phyloP scores from a whole-genome alignment of 495 filamentous ascomycete genomes.

The Penicillium crystallinum region DNA sequence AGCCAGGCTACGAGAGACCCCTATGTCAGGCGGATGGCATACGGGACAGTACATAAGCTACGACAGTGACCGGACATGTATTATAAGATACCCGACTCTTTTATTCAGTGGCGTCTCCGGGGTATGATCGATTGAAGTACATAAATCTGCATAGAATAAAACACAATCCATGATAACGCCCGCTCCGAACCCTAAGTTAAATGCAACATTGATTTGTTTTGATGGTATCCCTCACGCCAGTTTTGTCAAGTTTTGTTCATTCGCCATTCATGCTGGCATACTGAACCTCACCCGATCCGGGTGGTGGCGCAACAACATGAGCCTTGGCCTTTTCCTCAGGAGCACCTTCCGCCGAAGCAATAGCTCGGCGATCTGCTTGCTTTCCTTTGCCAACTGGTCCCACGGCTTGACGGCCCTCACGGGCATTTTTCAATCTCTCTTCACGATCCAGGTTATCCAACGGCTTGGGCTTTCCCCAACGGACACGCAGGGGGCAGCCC shows the following conservation, averaged over 20 bases:
- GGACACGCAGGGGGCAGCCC: constrained; percentile 81
- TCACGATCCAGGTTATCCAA: constrained; percentile 85
- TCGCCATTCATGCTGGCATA: constrained; percentile 86
- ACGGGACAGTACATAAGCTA: constrained; percentile 5
- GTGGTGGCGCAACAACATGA: constrained; percentile 68
- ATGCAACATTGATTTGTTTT: constrained; percentile 21
- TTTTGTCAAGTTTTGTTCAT: constrained; percentile 34
- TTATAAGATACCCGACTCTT: constrained; percentile 46
- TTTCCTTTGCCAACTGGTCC: constrained; percentile 28
- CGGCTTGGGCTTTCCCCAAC: constrained; percentile 88
- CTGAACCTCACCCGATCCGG: constrained; percentile 71
- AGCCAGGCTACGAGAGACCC: not conserved
- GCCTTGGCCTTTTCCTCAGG: constrained; percentile 38
- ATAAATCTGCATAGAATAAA: constrained; percentile 36
- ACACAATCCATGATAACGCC: constrained; percentile 33
- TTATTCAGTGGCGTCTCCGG: constrained; percentile 31
- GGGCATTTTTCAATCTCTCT: constrained; percentile 66
- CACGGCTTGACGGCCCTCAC: constrained; percentile 60
- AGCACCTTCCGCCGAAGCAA: constrained; percentile 27
- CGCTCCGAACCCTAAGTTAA: constrained; percentile 31
- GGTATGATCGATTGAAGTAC: constrained; percentile 36
- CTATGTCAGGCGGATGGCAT: not conserved
- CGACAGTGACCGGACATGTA: constrained; percentile 24
- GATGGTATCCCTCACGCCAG: not conserved
- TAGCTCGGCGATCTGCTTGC: constrained; percentile 28